Evolutionary conservation across 192 early-diverging fungal species (phyloP), one percentile per base, ranked within the genome.

Genomic region (Allomyces javanicus): DNA sequence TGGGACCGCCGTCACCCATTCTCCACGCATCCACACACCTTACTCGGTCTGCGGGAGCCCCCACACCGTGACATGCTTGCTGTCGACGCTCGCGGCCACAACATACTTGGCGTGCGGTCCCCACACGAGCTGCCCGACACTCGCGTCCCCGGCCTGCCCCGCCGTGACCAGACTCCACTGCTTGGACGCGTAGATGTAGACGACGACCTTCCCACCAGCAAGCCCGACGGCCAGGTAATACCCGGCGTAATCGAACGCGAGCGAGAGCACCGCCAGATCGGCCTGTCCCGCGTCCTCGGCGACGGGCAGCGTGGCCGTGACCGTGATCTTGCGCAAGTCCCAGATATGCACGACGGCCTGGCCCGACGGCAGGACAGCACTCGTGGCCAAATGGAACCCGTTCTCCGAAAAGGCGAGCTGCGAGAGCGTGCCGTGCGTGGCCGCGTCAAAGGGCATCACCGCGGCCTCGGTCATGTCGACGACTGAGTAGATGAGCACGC

Each of bases 401-500:
- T 21, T 58, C 50, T 58, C 50, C 17, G 50, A 58, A 9, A 58
- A 58, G 0, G 12, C 17, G 17, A 58, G 17, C 17, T 14, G 17
- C 17, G 50, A 17, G 17, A 58, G 17, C 50, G 17, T n/a, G 50
- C 50, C 50, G 21, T n/a, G 50, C 12, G 50, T 58, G 17, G 50
- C 50, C 50, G 12, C 50, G 10, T 58, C 50, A n/a, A 58, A 21
- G 12, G 50, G 17, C 50, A 58, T n/a, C 50, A 58, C 50, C 21
- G 50, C 50, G 50, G 17, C 50, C 17, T 14, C 21, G 50, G 50
- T 58, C 50, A n/a, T 14, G 50, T 58, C 17, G 5, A 58, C 21
- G 50, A 58, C 50, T 12, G 50, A 40, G 33, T 40, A 88, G 61
- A 96, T 84, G 25, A 83, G 82, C 24, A 93, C 80, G 55, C 78